phyloP scores from a whole-genome alignment of 331 rosid species.

The Acacia pycnantha region DNA sequence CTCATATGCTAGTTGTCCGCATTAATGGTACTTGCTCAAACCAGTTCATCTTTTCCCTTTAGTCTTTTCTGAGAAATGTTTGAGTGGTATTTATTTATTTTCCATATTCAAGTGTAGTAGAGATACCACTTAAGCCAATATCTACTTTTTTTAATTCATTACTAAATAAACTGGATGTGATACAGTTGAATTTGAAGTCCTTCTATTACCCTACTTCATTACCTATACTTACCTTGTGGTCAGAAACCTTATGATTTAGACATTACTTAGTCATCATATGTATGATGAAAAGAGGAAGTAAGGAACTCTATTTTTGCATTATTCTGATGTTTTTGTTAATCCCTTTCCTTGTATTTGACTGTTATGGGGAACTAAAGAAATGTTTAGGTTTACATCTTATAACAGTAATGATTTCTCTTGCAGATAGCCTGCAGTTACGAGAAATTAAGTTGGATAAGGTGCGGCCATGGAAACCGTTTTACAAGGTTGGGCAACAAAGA shows the following conservation, averaged over 20 bases:
- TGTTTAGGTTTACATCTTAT: constrained; percentile 20
- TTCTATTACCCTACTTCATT: constrained; percentile 5
- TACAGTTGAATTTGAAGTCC: not conserved
- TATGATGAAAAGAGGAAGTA: not conserved
- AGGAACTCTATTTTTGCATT: constrained; percentile 18
- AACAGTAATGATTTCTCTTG: constrained; percentile 30
- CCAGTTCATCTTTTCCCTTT: constrained; percentile 12
- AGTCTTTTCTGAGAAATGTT: not conserved
- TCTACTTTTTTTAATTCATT: not conserved
- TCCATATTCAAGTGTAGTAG: not conserved
- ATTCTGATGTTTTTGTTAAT: constrained; percentile 15
- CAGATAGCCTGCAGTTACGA: constrained; percentile 63
- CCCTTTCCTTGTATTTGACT: not conserved
- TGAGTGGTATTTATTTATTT: not conserved
- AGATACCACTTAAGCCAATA: not conserved
- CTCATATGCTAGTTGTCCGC: constrained; percentile 66
- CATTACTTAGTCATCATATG: not conserved
- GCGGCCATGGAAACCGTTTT: constrained; percentile 75
- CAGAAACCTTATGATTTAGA: not conserved
- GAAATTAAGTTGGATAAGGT: constrained; percentile 96
- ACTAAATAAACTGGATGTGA: not conserved
- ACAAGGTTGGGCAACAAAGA: constrained; percentile 60
- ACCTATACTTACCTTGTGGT: not conserved
- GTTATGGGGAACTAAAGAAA: not conserved
- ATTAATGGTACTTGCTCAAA: constrained; percentile 54